Evolutionary conservation across 2,329 filamentous ascomycete species (phyloP).

Genomic region (Diaporthe eres): DNA sequence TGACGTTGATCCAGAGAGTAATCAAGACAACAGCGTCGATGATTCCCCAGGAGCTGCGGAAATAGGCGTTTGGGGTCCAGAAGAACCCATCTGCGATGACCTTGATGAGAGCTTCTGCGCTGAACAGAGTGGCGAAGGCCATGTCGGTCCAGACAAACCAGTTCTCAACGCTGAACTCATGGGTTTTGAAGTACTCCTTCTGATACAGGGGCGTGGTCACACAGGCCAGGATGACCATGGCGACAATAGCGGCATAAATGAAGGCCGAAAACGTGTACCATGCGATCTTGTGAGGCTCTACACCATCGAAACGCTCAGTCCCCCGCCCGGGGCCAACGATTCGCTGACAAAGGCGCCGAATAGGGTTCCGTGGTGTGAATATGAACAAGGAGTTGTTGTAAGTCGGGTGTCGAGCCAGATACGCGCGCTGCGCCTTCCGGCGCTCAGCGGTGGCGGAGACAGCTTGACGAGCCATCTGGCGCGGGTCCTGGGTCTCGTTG

Average conservation of each 20-base stretch:
- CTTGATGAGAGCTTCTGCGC: constrained; percentile 89
- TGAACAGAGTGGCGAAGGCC: constrained; percentile 90
- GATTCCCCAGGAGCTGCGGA: constrained; percentile 95
- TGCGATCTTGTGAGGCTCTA: constrained; percentile 87
- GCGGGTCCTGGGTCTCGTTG: constrained; percentile 85
- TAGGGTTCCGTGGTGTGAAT: constrained; percentile 82
- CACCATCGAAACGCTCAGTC: constrained; percentile 86
- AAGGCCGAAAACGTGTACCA: constrained; percentile 97
- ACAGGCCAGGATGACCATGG: constrained; percentile 97
- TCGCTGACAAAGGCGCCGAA: constrained; percentile 87
- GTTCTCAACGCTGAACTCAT: constrained; percentile 73
- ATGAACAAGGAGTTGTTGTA: constrained; percentile 96
- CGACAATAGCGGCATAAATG: constrained; percentile 93
- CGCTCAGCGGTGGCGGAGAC: constrained; percentile 86
- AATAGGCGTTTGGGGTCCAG: constrained; percentile 97
- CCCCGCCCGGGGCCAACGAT: constrained; percentile 94
- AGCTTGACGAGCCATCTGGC: constrained; percentile 90
- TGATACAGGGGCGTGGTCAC: constrained; percentile 96
- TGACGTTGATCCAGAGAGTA: constrained; percentile 95
- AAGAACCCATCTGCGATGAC: constrained; percentile 95
- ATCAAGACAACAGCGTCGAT: constrained; percentile 93
- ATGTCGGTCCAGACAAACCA: constrained; percentile 98
- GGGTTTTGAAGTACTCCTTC: constrained; percentile 80
- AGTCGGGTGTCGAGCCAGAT: constrained; percentile 85
- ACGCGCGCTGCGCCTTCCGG: constrained; percentile 91